These are phyloP conservation scores for Candida rishiriensis DNA, from an alignment of 805 yeast genomes.

Conservation along the genomic window DNA sequence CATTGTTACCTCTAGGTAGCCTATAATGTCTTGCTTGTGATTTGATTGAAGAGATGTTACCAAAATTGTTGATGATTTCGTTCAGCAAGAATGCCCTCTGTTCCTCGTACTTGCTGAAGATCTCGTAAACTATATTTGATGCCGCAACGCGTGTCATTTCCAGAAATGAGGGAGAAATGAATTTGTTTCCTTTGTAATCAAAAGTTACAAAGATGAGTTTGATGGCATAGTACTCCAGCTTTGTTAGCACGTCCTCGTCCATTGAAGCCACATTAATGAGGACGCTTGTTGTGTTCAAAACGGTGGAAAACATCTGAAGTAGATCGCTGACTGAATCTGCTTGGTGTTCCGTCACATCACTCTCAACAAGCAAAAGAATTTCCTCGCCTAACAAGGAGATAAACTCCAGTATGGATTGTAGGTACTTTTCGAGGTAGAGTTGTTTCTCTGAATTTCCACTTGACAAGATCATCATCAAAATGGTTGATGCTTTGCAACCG, in stretches of 20 bases:
- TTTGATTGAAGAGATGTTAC: constrained; percentile 44
- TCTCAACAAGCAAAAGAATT: constrained; percentile 1
- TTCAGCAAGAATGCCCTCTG: constrained; percentile 60
- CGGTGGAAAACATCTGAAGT: constrained; percentile 4
- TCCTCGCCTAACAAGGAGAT: constrained; percentile 25
- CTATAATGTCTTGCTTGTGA: constrained; percentile 38
- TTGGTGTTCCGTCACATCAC: neutral
- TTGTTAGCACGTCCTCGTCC: constrained; percentile 53
- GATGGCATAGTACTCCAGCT: constrained; percentile 50
- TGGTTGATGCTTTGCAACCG: constrained; percentile 30
- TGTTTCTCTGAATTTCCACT: constrained; percentile 38
- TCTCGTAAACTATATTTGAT: constrained; percentile 29
- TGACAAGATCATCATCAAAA: constrained; percentile 39
- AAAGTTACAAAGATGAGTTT: constrained; percentile 38
- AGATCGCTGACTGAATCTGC: neutral
- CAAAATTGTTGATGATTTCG: constrained; percentile 52
- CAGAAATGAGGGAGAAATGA: constrained; percentile 17
- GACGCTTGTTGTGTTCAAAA: constrained; percentile 15
- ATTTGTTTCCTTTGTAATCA: constrained; percentile 20
- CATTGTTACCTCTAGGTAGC: constrained; percentile 39
- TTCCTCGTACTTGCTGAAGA: constrained; percentile 38
- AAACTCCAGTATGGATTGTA: constrained; percentile 38
- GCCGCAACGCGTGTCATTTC: constrained; percentile 26
- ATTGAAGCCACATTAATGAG: constrained; percentile 17
- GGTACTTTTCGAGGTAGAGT: constrained; percentile 42